phyloP scores from a whole-genome alignment of 2,329 filamentous ascomycete species.

The Myriangium duriaei region DNA sequence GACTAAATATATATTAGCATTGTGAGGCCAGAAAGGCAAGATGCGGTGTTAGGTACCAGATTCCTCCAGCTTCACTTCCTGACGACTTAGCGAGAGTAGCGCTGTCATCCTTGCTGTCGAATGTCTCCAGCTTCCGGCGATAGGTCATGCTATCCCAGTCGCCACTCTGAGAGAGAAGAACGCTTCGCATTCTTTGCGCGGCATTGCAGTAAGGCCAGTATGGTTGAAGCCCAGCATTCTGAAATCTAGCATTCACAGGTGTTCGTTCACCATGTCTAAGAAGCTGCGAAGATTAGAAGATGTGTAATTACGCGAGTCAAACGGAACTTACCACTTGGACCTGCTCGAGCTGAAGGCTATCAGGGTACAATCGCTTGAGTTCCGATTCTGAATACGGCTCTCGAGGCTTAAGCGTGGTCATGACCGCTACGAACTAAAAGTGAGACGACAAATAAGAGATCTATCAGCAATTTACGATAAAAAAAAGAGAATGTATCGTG shows the following conservation, averaged over 20 bases:
- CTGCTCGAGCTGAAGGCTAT: slow-evolving; percentile 66
- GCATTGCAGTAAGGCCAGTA: slow-evolving; percentile 86
- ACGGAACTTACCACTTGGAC: slow-evolving; percentile 61
- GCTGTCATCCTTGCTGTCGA: slow-evolving; percentile 42
- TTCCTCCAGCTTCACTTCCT: slow-evolving; percentile 56
- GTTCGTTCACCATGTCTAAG: slow-evolving; percentile 49
- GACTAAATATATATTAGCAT: slow-evolving; percentile 16
- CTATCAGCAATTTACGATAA: not conserved
- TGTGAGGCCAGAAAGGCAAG: too few species aligned
- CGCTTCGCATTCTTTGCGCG: slow-evolving; percentile 56
- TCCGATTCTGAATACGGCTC: slow-evolving; percentile 69
- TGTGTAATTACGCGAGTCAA: not conserved
- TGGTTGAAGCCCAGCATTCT: slow-evolving; percentile 51
- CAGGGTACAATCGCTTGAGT: slow-evolving; percentile 68
- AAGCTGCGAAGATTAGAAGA: slow-evolving; percentile 9
- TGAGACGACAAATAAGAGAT: too few species aligned
- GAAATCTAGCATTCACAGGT: slow-evolving; percentile 77
- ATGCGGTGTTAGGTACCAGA: too few species aligned
- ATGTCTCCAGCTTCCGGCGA: slow-evolving; percentile 68
- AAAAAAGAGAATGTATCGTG: not conserved
- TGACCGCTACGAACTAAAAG: too few species aligned
- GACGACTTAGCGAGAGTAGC: slow-evolving; percentile 58
- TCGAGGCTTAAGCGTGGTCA: slow-evolving; percentile 68
- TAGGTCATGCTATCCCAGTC: slow-evolving; percentile 49
- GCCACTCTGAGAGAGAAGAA: slow-evolving; percentile 43